A percentile compares a stretch with the other conserved stretches of the same genome.
Conservation (phyloP, 208 protist species). For the Phytomonas sp. region DNA sequence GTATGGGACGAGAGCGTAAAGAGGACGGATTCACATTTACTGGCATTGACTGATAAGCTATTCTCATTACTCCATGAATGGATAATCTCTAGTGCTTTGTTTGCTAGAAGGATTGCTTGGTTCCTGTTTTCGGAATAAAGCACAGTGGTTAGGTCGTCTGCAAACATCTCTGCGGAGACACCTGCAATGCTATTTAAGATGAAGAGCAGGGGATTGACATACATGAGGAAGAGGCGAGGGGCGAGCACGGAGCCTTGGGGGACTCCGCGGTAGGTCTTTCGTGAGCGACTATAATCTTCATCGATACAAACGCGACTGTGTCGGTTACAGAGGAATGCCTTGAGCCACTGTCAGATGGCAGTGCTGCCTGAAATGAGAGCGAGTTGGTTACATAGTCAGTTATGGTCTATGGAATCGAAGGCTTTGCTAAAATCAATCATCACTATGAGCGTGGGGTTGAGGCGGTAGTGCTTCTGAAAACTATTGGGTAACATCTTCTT, state of each 20-base stretch:
- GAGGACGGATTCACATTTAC: not conserved
- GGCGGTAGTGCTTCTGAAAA: not conserved
- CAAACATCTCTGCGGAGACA: not conserved
- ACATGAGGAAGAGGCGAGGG: constrained; percentile 2
- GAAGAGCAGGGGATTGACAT: not conserved
- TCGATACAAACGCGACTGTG: not conserved
- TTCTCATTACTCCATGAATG: not conserved
- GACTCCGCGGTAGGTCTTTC: not conserved
- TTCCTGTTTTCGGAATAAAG: not conserved
- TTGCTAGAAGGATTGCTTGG: not conserved
- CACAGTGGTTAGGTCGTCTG: not conserved
- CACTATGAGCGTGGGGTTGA: not conserved
- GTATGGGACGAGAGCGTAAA: not conserved
- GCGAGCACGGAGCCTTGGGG: not conserved
- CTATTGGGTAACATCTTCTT: not conserved
- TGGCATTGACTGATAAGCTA: not conserved
- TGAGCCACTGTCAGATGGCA: not conserved
- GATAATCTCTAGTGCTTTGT: not conserved
- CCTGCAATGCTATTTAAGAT: not conserved
- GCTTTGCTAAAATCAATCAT: not conserved
- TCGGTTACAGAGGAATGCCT: not conserved
- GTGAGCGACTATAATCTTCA: not conserved
- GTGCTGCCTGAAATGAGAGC: not conserved
- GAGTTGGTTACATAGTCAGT: not conserved
- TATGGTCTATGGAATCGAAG: not conserved